Percentiles rank a stretch among this genome's conserved stretches.
Evolutionary conservation across 768 basidiomycete genomes (phyloP).

Genomic region (Macrolepiota dolichaula): DNA sequence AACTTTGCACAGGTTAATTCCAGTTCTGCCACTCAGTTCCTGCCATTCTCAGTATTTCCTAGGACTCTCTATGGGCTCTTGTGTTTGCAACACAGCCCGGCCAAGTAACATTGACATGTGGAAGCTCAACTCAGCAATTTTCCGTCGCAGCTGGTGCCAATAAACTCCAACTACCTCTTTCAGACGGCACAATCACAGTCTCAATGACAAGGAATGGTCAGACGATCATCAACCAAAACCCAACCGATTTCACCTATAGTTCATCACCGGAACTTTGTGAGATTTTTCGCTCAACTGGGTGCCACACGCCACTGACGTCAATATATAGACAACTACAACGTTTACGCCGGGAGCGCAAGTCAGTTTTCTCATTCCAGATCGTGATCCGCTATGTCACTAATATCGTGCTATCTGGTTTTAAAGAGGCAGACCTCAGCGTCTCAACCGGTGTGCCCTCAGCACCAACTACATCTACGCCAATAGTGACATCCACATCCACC

Average conservation of each 20-base stretch:
- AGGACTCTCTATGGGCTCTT: conserved; percentile 66
- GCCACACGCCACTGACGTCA: conserved; percentile 10
- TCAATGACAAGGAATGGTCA: conserved; percentile 47
- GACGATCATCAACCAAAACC: conserved; percentile 47
- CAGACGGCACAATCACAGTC: conserved; percentile 55
- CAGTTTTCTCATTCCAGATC: conserved; percentile 12
- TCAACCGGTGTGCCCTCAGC: not conserved
- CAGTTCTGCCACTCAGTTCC: not conserved
- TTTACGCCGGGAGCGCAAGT: conserved; percentile 51
- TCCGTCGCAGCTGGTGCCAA: conserved; percentile 50
- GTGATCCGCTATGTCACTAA: not conserved
- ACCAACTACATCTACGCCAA: not conserved
- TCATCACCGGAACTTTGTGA: conserved; percentile 33
- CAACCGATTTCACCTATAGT: conserved; percentile 39
- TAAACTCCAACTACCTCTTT: conserved; percentile 57
- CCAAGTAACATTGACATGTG: conserved; percentile 48
- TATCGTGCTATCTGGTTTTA: not conserved
- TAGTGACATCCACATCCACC: not conserved
- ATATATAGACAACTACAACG: conserved; percentile 58
- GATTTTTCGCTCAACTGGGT: conserved; percentile 10
- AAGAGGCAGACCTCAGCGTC: conserved; percentile 10
- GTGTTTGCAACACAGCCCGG: conserved; percentile 54
- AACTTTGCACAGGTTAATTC: conserved; percentile 44
- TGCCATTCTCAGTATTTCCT: not conserved
- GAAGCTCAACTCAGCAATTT: conserved; percentile 36